Evolutionary conservation across 345 rosid genomes (phyloP).

Genomic region (Boechera divaricarpa): DNA sequence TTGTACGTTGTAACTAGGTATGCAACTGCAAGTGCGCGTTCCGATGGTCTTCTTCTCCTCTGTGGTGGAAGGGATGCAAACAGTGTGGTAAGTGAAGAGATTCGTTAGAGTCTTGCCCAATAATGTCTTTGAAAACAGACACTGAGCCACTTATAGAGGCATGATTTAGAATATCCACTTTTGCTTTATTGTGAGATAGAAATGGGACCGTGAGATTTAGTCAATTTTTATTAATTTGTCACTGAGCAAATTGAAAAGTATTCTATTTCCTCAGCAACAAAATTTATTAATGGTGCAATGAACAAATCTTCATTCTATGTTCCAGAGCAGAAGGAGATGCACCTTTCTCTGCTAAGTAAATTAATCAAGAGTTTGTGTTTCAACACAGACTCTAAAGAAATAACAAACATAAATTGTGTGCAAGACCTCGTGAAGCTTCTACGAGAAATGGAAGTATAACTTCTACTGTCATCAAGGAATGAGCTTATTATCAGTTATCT

Average conservation of each 20-base stretch:
- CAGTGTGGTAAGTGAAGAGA: slow-evolving; percentile 71
- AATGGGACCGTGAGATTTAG: slow-evolving; percentile 10
- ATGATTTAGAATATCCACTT: slow-evolving; percentile 3
- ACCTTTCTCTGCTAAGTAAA: slow-evolving; percentile 15
- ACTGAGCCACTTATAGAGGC: slow-evolving; percentile 1
- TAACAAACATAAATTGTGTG: slow-evolving; percentile 1
- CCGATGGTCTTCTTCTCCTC: slow-evolving; percentile 95
- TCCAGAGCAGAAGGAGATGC: slow-evolving; percentile 28
- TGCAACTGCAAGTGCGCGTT: slow-evolving; percentile 96
- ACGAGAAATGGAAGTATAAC: slow-evolving; percentile 14
- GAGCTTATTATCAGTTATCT: slow-evolving; percentile 13
- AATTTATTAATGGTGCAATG: not conserved
- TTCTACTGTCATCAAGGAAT: slow-evolving; percentile 1
- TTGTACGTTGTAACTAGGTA: slow-evolving; percentile 60
- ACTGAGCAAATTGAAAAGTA: slow-evolving; percentile 2
- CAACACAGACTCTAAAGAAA: slow-evolving; percentile 5
- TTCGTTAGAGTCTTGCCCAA: slow-evolving; percentile 15
- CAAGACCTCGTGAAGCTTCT: slow-evolving; percentile 19
- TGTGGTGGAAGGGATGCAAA: slow-evolving; percentile 96
- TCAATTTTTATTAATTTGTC: not conserved
- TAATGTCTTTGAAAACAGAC: slow-evolving; percentile 12
- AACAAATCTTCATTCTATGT: slow-evolving; percentile 5
- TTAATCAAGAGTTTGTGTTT: slow-evolving; percentile 10
- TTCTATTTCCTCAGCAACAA: not conserved
- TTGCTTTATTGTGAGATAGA: slow-evolving; percentile 19